Evolutionary conservation across 2,329 filamentous ascomycete species (phyloP).

Genomic region (Apiospora kogelbergensis): DNA sequence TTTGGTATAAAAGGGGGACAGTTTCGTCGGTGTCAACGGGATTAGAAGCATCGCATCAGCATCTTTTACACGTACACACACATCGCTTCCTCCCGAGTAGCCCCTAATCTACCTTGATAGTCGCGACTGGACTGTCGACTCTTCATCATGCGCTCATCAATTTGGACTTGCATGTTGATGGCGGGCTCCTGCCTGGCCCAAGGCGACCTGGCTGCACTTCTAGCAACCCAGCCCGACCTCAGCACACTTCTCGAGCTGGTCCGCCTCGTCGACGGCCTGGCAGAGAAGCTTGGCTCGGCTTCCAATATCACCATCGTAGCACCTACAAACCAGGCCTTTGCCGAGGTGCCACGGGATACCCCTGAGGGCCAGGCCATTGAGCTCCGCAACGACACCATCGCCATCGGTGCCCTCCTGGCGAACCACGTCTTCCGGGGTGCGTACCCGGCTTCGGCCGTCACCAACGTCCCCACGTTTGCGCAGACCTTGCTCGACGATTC

Average conservation of each 20-base stretch:
- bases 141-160: constrained; percentile 12
- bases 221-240: constrained; percentile 23
- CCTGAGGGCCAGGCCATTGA: constrained; percentile 25
- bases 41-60: neutral
- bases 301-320: constrained; percentile 35
- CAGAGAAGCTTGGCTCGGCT: constrained; percentile 29
- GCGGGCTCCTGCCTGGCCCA: constrained; percentile 17
- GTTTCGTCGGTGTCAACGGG: neutral
- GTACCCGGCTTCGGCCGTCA: constrained; percentile 29
- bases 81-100: neutral
- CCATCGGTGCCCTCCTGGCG: constrained; percentile 18
- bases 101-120: neutral
- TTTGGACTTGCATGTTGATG: constrained; percentile 12
- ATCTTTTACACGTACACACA: neutral
- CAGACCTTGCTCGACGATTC: constrained; percentile 30
- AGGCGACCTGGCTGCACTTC: constrained; percentile 21
- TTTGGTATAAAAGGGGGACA: constrained; percentile 5
- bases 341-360: constrained; percentile 28
- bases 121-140: neutral
- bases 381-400: constrained; percentile 1
- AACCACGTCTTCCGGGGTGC: constrained; percentile 16
- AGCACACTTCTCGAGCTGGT: constrained; percentile 25
- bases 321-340: constrained; percentile 35
- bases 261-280: constrained; percentile 25
- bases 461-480: constrained; percentile 28